These are phyloP conservation scores for Blastocystis sp. DNA, from an alignment of 352 stramenopile genomes.

Conservation along the genomic window DNA sequence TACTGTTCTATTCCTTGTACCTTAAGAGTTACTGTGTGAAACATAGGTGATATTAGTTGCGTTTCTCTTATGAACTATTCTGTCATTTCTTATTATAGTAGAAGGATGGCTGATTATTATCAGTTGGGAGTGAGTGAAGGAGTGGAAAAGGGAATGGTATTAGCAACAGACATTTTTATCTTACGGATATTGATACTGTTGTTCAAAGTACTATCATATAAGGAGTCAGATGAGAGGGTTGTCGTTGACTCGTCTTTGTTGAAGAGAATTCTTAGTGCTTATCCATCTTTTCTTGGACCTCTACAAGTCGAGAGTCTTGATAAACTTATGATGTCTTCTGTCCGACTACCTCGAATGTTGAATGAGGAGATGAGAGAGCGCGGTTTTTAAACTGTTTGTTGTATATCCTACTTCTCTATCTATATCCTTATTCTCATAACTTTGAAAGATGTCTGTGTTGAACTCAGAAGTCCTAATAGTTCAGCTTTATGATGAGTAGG, in stretches of 20 bases:
- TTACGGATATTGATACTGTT: constrained; percentile 1
- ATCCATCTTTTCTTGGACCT: neutral
- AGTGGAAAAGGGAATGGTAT: neutral
- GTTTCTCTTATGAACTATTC: neutral
- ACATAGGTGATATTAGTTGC: neutral
- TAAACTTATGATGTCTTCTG: neutral
- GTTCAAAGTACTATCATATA: neutral
- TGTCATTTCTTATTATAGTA: neutral
- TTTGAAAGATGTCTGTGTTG: neutral
- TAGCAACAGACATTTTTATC: neutral
- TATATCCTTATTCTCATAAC: neutral
- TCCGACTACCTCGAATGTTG: neutral
- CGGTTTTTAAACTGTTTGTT: neutral
- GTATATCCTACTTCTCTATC: neutral
- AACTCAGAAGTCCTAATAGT: neutral
- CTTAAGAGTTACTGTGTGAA: neutral
- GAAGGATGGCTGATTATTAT: neutral
- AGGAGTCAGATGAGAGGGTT: neutral
- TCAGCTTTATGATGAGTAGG: neutral
- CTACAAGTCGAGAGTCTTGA: neutral
- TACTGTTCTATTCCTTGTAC: neutral
- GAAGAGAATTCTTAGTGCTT: neutral
- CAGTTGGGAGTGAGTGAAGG: neutral
- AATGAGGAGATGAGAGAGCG: neutral
- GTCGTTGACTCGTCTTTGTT: neutral